A percentile compares a stretch with the other conserved stretches of the same genome.
Evolutionary conservation across 495 filamentous ascomycete genomes (phyloP).

Genomic region (Apiosordaria backusii): DNA sequence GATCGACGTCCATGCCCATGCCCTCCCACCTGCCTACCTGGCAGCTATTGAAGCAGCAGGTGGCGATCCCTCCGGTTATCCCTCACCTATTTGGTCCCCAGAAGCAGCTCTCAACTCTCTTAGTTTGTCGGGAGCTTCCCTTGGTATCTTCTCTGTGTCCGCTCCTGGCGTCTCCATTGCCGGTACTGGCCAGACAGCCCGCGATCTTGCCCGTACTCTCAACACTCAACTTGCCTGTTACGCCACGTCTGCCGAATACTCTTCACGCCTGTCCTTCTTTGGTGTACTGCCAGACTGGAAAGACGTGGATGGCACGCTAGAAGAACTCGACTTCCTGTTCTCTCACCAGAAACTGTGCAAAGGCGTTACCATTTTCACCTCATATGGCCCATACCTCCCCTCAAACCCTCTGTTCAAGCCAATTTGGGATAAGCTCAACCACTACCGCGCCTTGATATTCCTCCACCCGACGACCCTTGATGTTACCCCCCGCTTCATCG

Average conservation of each 20-base stretch:
- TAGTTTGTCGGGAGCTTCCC: background rate
- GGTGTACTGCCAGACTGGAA: background rate
- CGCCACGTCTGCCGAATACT: background rate
- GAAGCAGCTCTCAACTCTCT: background rate
- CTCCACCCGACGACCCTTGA: background rate
- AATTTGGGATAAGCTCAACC: background rate
- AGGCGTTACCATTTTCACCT: background rate
- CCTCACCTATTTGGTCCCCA: background rate
- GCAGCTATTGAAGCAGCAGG: background rate
- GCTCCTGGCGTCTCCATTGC: background rate
- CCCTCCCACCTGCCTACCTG: background rate
- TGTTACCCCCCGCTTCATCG: background rate
- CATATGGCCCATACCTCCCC: background rate
- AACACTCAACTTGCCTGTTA: background rate
- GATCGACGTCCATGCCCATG: background rate
- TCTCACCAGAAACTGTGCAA: background rate
- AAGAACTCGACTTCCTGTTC: background rate
- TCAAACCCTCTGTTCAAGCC: background rate
- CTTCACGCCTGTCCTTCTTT: background rate
- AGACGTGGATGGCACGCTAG: background rate
- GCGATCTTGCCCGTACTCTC: background rate
- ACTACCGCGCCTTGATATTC: background rate
- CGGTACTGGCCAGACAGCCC: background rate
- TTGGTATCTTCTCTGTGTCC: background rate
- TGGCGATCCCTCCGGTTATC: background rate